A percentile compares a stretch with the other conserved stretches of the same genome.
These are phyloP conservation scores for Areca catechu DNA, from an alignment of 176 grass and related monocot species.

Conservation along the genomic window DNA sequence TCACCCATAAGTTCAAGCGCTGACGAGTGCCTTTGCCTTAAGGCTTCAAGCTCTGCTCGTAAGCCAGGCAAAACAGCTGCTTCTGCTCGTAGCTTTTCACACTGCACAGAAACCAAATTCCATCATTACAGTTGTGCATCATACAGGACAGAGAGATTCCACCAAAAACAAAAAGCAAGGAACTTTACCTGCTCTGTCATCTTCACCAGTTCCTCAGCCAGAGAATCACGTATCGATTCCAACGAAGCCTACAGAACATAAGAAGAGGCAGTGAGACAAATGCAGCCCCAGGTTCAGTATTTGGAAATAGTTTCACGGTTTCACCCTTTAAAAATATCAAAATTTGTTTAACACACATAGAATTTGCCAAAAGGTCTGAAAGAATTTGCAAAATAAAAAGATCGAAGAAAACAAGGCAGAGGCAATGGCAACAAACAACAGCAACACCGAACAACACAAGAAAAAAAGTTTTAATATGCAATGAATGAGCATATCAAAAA, in stretches of 20 bases:
- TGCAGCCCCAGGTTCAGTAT: background rate
- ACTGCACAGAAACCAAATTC: conserved; percentile 40
- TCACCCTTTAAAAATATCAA: background rate
- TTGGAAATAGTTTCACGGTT: background rate
- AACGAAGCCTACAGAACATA: conserved; percentile 54
- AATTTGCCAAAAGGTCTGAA: too few species aligned
- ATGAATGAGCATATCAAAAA: too few species aligned
- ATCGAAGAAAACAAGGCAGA: too few species aligned
- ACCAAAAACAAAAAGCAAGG: background rate
- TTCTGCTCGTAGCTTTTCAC: conserved; percentile 76
- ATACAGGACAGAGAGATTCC: background rate
- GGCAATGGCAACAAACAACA: too few species aligned
- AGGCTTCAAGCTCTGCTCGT: conserved; percentile 78
- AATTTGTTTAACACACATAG: too few species aligned
- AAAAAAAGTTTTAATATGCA: too few species aligned
- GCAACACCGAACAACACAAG: too few species aligned
- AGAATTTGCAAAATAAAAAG: too few species aligned
- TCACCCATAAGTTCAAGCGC: conserved; percentile 99
- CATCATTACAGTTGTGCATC: background rate
- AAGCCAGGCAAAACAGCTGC: conserved; percentile 76
- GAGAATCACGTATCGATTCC: conserved; percentile 91
- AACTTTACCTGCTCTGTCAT: conserved; percentile 85
- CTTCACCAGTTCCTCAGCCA: conserved; percentile 97
- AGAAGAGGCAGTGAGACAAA: background rate
- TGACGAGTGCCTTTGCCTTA: conserved; percentile 82